Conservation (phyloP, 2,329 filamentous ascomycete genomes). For the Triangularia setosa region DNA sequence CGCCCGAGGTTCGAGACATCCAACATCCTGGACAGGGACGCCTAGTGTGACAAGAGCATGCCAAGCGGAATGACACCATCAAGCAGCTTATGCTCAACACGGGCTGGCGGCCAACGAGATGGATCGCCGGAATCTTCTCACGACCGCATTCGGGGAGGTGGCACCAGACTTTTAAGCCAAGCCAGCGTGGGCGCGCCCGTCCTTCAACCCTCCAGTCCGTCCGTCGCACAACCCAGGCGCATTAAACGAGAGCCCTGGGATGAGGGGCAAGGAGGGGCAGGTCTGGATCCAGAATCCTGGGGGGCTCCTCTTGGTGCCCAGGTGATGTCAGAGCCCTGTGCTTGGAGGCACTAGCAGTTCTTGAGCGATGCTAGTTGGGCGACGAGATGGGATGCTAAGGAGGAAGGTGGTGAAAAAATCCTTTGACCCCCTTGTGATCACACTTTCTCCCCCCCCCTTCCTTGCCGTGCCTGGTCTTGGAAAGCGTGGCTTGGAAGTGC, state of each 20-base stretch:
- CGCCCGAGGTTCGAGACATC: neutral
- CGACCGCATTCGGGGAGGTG: neutral
- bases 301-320: slow-evolving; percentile 6
- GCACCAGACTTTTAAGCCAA: neutral
- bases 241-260: neutral
- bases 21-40: neutral
- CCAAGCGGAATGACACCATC: slow-evolving; percentile 26
- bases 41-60: slow-evolving; percentile 7
- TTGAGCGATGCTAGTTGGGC: neutral
- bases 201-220: neutral
- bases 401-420: slow-evolving; percentile 15
- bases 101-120: slow-evolving; percentile 13
- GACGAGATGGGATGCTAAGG: slow-evolving; percentile 2
- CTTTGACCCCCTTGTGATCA: slow-evolving; percentile 23
- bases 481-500: slow-evolving; percentile 8
- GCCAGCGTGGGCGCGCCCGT: neutral
- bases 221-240: neutral
- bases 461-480: slow-evolving; percentile 9
- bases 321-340: slow-evolving; percentile 18
- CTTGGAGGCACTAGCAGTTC: slow-evolving; percentile 6
- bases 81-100: neutral
- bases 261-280: slow-evolving; percentile 20
- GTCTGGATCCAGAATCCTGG: neutral
- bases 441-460: neutral
- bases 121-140: slow-evolving; percentile 13